phyloP scores from a whole-genome alignment of 306 rosid species.

The Prunus dulcis region DNA sequence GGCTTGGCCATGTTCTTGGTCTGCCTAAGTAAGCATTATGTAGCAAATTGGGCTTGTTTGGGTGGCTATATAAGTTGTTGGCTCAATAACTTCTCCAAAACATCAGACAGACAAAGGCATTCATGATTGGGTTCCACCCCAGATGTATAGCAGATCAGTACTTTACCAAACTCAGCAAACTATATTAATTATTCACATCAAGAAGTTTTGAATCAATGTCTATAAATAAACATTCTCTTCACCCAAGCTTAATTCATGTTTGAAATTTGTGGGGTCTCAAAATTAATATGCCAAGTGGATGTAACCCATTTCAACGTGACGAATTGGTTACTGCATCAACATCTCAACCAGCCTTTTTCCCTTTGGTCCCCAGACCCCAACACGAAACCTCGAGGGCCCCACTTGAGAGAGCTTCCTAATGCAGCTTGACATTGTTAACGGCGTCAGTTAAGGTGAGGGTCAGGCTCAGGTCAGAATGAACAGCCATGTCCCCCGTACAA shows the following conservation, averaged over 20 bases:
- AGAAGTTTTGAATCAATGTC: background rate
- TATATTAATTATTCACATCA: conserved; percentile 4
- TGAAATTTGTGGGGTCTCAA: background rate
- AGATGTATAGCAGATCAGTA: background rate
- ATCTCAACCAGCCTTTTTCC: background rate
- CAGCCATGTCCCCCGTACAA: background rate
- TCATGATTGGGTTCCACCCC: conserved; percentile 1
- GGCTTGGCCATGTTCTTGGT: too few relatives aligned
- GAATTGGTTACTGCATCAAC: conserved; percentile 17
- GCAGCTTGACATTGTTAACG: background rate
- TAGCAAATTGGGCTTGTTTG: too few relatives aligned
- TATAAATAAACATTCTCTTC: background rate
- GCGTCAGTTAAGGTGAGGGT: background rate
- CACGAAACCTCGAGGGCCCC: conserved; percentile 8
- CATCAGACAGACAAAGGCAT: background rate
- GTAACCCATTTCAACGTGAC: background rate
- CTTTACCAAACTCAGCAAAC: background rate
- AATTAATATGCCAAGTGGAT: background rate
- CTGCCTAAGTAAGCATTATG: background rate
- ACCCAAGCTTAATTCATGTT: conserved; percentile 3
- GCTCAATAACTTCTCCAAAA: background rate
- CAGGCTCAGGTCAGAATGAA: background rate
- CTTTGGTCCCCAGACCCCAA: conserved; percentile 22
- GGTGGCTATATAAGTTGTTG: too few relatives aligned
- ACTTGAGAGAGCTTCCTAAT: conserved; percentile 1